Base-by-base conservation (phyloP, 139 green algal species). In the Micractinium conductrix region DNA sequence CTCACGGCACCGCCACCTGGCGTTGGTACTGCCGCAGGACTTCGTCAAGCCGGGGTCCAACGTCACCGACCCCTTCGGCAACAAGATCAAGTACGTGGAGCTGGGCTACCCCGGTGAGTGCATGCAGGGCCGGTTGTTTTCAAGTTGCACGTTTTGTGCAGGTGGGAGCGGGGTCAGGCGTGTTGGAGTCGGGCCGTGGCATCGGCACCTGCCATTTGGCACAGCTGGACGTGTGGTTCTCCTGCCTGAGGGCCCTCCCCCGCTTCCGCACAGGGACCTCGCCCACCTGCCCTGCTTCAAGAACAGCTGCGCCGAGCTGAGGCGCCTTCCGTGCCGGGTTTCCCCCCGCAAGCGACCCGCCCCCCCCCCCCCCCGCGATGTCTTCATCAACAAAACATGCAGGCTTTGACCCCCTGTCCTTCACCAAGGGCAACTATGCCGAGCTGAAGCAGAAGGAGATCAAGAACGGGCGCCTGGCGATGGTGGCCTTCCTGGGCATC, bases 401-500 rank as follows among this genome's bases (percentile, higher is more conserved):
- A 75, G 89, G 91, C 44, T 93, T 93, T 81, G 90, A 93, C 85
- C 90, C 90, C 60, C 82, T 91, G 67, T 72, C 81, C 63, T 85
- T 93, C 71, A 63, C 74, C 43, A 84, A 83, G 76, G 45, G 40
- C 62, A n/a, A 88, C 67, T 58, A 74, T 24, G 83, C 83, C 10
- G 53, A 38, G 21, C 80, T 90, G 45, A 88, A 90, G 67, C 84
- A 89, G 73, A 88, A 88, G 44, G 90, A 93, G 89, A 86, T 91
- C 63, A 86, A 90, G 89, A 89, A 95, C 84, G 90, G 83, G 50
- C 85, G 91, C 67, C 91, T 87, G 81, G 91, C 90, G 43, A 93
- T 93, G 90, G 72, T 93, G 4, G 75, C 75, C 75, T 81, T 81
- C 75, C 75, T 81, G 37, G 45, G 75, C 75, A n/a, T 81, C n/a